These are phyloP conservation scores for Fusarium mexicanum DNA, from an alignment of 2,329 filamentous ascomycete species.

Conservation along the genomic window DNA sequence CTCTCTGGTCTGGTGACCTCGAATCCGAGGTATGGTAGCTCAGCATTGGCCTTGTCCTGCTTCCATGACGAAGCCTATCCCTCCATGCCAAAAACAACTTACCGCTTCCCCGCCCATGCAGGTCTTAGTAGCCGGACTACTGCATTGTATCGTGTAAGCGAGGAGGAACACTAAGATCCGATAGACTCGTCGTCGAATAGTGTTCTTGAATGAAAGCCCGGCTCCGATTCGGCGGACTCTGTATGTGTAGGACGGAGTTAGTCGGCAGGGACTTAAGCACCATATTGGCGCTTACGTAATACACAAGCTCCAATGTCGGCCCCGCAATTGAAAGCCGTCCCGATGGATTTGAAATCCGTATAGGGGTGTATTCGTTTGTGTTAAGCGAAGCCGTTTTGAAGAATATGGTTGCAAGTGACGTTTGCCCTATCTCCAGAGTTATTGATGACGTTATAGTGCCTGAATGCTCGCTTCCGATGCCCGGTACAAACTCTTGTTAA, in stretches of 20 bases:
- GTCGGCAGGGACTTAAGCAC: slow-evolving; percentile 41
- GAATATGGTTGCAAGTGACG: too few relatives aligned
- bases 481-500: too few relatives aligned
- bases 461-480: too few relatives aligned
- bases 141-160: slow-evolving; percentile 22
- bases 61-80: slow-evolving; percentile 22
- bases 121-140: slow-evolving; percentile 6
- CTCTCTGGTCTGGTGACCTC: slow-evolving; percentile 20
- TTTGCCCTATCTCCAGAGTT: too few relatives aligned
- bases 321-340: slow-evolving; percentile 20
- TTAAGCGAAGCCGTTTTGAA: too few relatives aligned
- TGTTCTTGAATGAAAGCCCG: slow-evolving; percentile 14
- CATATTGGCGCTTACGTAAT: slow-evolving; percentile 31
- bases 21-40: slow-evolving; percentile 7
- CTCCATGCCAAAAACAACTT: not conserved
- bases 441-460: too few relatives aligned
- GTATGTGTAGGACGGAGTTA: slow-evolving; percentile 36
- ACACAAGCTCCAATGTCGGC: slow-evolving; percentile 9
- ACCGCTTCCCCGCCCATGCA: slow-evolving; percentile 10
- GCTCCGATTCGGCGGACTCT: slow-evolving; percentile 34
- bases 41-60: not conserved
- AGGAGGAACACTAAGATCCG: slow-evolving; percentile 5
- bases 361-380: too few relatives aligned
- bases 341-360: slow-evolving; percentile 21
- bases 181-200: slow-evolving; percentile 2